These are phyloP conservation scores for Piper longum DNA, from an alignment of 164 flowering plant species.

Conservation along the genomic window DNA sequence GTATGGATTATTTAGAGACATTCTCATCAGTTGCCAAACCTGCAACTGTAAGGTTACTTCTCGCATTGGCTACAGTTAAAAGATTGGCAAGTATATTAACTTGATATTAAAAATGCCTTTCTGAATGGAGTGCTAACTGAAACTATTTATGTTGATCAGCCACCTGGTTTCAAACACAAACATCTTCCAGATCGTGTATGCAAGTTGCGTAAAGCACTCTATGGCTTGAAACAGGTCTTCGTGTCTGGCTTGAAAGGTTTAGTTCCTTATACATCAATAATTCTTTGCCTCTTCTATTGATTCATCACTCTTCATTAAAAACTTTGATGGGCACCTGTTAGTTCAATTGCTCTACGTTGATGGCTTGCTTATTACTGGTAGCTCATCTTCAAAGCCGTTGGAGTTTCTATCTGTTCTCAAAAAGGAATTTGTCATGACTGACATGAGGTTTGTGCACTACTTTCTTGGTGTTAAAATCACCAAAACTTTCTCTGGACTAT, in stretches of 20 bases:
- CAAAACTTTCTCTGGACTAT: too few species aligned
- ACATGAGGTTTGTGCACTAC: too few species aligned
- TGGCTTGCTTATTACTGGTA: too few species aligned
- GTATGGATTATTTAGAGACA: not conserved
- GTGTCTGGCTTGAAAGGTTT: not conserved
- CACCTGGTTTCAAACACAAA: not conserved
- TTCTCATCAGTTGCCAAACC: not conserved
- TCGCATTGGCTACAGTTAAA: not conserved
- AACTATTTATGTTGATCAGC: not conserved
- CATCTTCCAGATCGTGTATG: conserved; percentile 1
- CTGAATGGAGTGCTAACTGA: not conserved
- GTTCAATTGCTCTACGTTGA: too few species aligned
- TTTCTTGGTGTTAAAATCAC: too few species aligned
- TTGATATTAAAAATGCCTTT: not conserved
- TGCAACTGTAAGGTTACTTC: not conserved
- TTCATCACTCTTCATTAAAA: not conserved
- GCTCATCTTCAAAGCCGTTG: too few species aligned
- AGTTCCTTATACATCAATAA: not conserved
- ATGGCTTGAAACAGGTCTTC: conserved; percentile 1
- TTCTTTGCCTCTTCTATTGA: not conserved
- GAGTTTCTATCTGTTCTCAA: too few species aligned
- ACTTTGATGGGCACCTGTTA: too few species aligned
- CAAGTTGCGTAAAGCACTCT: not conserved
- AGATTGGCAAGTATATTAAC: not conserved
- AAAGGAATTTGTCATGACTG: too few species aligned